Evolutionary conservation across 495 filamentous ascomycete genomes (phyloP).

Genomic region (Xylaria palmicola): DNA sequence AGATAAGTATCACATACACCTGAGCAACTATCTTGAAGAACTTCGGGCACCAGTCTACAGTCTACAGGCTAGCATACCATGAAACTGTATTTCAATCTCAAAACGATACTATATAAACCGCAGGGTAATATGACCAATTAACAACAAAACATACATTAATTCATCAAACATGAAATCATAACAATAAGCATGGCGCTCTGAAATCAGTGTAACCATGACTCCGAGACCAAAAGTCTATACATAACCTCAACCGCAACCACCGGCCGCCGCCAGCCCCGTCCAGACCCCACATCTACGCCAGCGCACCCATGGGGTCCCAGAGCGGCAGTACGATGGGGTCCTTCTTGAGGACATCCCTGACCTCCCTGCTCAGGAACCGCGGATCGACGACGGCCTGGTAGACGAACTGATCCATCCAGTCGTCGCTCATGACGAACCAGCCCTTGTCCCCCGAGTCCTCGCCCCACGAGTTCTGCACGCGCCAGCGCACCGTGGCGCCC

Average conservation of each 20-base stretch:
- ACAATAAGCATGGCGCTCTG: neutral
- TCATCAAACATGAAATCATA: neutral
- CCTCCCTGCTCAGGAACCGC: slow-evolving; percentile 60
- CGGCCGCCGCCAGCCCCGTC: too few relatives aligned
- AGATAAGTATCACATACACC: too few relatives aligned
- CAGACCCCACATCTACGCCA: slow-evolving; percentile 55
- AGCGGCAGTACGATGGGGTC: slow-evolving; percentile 68
- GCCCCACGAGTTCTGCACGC: slow-evolving; percentile 86
- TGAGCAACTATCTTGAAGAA: too few relatives aligned
- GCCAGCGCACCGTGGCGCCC: slow-evolving; percentile 67
- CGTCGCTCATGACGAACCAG: slow-evolving; percentile 84
- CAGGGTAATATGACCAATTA: neutral
- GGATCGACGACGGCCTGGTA: slow-evolving; percentile 88
- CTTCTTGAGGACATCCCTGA: slow-evolving; percentile 66
- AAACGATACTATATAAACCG: neutral
- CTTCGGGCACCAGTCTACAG: neutral
- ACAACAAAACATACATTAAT: neutral
- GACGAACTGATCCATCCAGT: slow-evolving; percentile 84
- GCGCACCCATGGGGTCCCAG: slow-evolving; percentile 87
- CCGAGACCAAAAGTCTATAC: neutral
- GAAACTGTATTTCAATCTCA: neutral
- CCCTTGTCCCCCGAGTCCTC: slow-evolving; percentile 64
- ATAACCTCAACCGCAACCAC: neutral
- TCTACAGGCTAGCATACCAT: too few relatives aligned
- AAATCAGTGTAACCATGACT: neutral